These are phyloP conservation scores for Suillus discolor DNA, from an alignment of 768 basidiomycete genomes.

Conservation along the genomic window DNA sequence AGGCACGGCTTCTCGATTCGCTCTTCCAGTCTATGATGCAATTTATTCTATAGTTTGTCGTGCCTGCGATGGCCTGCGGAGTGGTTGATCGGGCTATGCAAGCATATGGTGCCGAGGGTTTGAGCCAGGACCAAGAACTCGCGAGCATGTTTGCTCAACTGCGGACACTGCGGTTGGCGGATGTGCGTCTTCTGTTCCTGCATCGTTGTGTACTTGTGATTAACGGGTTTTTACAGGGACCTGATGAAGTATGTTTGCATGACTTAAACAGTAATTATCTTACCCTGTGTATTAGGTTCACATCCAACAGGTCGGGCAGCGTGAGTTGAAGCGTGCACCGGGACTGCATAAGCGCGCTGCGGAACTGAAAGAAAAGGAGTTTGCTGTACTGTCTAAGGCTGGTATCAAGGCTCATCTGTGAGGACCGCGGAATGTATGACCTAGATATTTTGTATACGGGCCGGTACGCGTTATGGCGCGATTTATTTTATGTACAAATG, in stretches of 20 bases:
- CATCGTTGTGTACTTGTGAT: not conserved
- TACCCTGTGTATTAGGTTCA: conserved; percentile 62
- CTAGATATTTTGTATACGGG: not conserved
- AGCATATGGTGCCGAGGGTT: conserved; percentile 93
- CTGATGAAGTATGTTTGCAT: conserved; percentile 62
- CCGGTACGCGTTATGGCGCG: too few relatives aligned
- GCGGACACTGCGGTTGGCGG: conserved; percentile 86
- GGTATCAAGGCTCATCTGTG: conserved; percentile 62
- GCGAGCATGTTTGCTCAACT: conserved; percentile 77
- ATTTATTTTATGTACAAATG: not conserved
- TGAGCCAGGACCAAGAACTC: conserved; percentile 87
- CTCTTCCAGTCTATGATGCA: not conserved
- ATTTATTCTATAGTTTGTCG: conserved; percentile 70
- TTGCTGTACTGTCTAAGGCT: conserved; percentile 57
- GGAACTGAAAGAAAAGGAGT: conserved; percentile 63
- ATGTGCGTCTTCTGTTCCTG: conserved; percentile 50
- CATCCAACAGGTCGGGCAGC: conserved; percentile 91
- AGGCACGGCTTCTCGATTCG: conserved; percentile 50
- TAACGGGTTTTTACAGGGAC: conserved; percentile 51
- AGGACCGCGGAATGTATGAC: not conserved
- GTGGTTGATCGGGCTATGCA: conserved; percentile 98
- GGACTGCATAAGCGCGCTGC: conserved; percentile 54
- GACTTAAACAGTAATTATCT: not conserved
- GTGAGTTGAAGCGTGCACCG: conserved; percentile 81
- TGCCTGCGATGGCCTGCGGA: conserved; percentile 85